Base-by-base conservation (phyloP, 371 early-diverging fungal genomes). In the Rhizopus arrhizus region DNA sequence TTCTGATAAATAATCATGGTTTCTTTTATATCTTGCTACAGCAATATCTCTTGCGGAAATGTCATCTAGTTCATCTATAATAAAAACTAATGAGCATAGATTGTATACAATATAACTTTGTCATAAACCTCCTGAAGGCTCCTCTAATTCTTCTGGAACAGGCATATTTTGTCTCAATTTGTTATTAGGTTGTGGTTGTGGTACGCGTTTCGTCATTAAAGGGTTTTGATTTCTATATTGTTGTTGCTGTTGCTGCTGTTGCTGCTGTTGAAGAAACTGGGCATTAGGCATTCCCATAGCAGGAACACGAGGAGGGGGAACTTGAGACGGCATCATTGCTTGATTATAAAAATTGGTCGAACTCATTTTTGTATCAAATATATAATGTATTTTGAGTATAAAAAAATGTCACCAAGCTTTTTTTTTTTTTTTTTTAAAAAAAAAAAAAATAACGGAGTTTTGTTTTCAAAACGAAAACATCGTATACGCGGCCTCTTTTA, bases 21-120 rank as follows among this genome's bases (percentile, higher is more conserved):
- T 89, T n/a, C 91, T 82, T 61, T 86, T 89, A 67, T 90, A 92
- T 53, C 93, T 75, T 11, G 88, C 89, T 67, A 90, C 77, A n/a
- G 91, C 86, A 50, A 91, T 84, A 67, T 87, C 85, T 43, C 86
- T 80, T 5, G 82, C 74, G 5, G 83, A 82, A 56, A 87, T 75
- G 59, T 78, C 77, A 60, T 92, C 93, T 40, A 91, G 64, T 56
- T 91, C 91, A 61, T 92, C 93, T 84, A 70, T 48, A 16, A n/a
- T 15, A 16, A 31, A 33, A 42, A 31, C 22, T 22, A 22, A 22
- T 22, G 22, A 22, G 22, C 22, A 22, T 22, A 22, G 2, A 49
- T 2, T 16, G 31, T 32, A 5, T 34, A 52, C 15, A 0, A 8
- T 16, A 4, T 9, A 9, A 3, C 29, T 55, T 50, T 41, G 1